These are phyloP conservation scores for Fusarium sp. DNA, from an alignment of 2,329 filamentous ascomycete genomes.

Conservation along the genomic window DNA sequence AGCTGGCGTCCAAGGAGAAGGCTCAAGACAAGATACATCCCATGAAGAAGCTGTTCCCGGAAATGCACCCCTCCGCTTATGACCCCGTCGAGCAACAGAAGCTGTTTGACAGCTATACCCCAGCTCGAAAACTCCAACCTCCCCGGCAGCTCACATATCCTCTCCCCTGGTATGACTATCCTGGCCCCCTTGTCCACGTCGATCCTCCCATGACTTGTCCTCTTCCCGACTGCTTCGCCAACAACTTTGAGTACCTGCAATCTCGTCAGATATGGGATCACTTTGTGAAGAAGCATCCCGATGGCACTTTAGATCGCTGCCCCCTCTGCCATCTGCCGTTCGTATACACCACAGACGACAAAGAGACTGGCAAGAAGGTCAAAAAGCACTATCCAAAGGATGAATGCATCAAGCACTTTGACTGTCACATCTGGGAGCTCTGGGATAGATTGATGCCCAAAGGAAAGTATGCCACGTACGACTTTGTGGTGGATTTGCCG, in stretches of 20 bases:
- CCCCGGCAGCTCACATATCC: conserved; percentile 25
- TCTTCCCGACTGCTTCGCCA: background rate
- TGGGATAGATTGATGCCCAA: conserved; percentile 26
- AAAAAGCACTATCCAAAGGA: background rate
- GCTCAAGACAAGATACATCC: no score
- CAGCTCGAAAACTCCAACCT: background rate
- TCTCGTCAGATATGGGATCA: conserved; percentile 26
- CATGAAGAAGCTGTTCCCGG: background rate
- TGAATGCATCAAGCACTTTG: conserved; percentile 35
- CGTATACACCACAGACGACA: background rate
- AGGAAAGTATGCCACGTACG: background rate
- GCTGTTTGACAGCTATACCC: background rate
- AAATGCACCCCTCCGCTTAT: background rate
- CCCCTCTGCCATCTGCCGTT: conserved; percentile 36
- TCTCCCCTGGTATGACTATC: conserved; percentile 27
- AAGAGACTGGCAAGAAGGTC: background rate
- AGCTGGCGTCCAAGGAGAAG: background rate
- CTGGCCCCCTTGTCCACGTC: background rate
- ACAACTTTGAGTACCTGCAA: conserved; percentile 6
- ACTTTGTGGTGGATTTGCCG: background rate
- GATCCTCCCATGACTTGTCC: conserved; percentile 28
- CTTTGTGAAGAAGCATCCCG: conserved; percentile 12
- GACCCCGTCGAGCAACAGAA: background rate
- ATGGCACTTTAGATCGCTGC: background rate
- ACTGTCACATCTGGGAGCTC: conserved; percentile 37